Base-by-base conservation (phyloP, 1,139 yeast genomes). In the Nadsonia commutata region DNA sequence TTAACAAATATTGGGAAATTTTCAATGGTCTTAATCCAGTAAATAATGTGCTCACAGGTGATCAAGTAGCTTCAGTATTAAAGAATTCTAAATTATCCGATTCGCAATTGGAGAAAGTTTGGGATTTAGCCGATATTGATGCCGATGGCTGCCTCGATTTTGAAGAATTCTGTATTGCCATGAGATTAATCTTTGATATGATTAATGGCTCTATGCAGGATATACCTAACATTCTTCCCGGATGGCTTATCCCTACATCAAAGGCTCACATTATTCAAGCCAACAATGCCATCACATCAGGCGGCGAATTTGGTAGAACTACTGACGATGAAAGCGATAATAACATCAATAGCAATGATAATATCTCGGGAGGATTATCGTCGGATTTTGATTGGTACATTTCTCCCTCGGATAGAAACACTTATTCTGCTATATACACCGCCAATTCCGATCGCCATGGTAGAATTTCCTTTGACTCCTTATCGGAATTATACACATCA, bases 141-240 rank as follows among this genome's bases (percentile, higher is more conserved):
- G 74, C 75, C 46, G 98, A 90, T 62, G 96, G 95, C 18, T 70
- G 71, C 52, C 71, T 90, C 53, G 99, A 93, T 61, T 90, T 90
- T 60, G 99, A 90, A 62, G 98, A 90, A 64, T 90, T 90, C 62
- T 90, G 97, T 59, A 85, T 90, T 49, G 90, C 97, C 45, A 93
- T 90, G 98, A 72, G 96, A 51, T 71, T 90, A 48, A 83, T 88
- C 41, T 93, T 86, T 59, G 98, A 90, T 60, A 64, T 81, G 56
- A 90, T 90, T 42, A 86, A 88, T 61, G 86, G 88, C 22, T 79
- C 76, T 39, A 67, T 72, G 41, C 59, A 69, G 8, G 63, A 66
- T 18, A 70, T 88, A 5, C 98, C 98, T 1, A 60, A 65, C 19
- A 70, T 71, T 43, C 70, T 90, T 46, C 98, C 98, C 2, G 76